Conservation (phyloP, 768 basidiomycete genomes). For the Kwoniella dejecticola region DNA sequence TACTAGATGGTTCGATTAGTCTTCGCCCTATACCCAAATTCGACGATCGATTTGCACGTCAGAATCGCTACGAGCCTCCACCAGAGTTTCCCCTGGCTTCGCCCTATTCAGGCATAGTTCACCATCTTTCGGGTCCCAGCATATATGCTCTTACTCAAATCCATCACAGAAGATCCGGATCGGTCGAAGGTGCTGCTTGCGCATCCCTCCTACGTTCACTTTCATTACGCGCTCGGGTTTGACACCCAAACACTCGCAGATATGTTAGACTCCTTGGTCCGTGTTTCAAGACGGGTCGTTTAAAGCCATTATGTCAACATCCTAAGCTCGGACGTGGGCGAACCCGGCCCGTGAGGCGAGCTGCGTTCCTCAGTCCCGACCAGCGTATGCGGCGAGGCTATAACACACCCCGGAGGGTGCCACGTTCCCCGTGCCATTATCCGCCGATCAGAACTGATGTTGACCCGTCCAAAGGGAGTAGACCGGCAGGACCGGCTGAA, state of each 20-base stretch:
- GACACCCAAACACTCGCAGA: constrained; percentile 75
- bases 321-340: constrained; percentile 66
- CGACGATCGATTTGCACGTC: constrained; percentile 95
- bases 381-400: constrained; percentile 64
- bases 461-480: constrained; percentile 66
- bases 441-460: constrained; percentile 67
- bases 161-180: constrained; percentile 73
- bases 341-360: constrained; percentile 63
- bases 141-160: constrained; percentile 78
- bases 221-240: constrained; percentile 72
- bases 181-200: constrained; percentile 73
- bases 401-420: constrained; percentile 68
- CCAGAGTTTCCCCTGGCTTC: constrained; percentile 96
- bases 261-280: constrained; percentile 85
- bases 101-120: constrained; percentile 87
- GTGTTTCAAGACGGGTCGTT: constrained; percentile 81
- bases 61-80: constrained; percentile 94
- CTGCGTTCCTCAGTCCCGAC: constrained; percentile 68
- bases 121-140: constrained; percentile 89
- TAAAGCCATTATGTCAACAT: constrained; percentile 78
- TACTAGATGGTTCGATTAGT: constrained; percentile 92
- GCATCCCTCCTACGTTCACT: constrained; percentile 67
- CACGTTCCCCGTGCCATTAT: constrained; percentile 66
- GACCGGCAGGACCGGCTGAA: constrained; percentile 65
- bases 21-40: constrained; percentile 96